Conservation (phyloP, 305 asterid species). For the Solanum aculeatissimum region DNA sequence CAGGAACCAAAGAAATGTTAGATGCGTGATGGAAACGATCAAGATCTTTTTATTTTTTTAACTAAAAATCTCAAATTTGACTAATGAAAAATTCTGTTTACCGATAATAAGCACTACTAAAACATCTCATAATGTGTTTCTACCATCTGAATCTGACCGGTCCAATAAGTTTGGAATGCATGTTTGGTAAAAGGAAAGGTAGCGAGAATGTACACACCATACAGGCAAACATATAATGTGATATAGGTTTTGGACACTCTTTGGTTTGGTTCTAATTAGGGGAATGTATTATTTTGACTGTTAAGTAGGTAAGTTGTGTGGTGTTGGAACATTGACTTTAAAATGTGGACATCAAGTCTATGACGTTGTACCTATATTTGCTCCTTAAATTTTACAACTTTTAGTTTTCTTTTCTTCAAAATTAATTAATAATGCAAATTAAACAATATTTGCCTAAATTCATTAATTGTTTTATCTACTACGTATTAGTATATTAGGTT, state of each 20-base stretch:
- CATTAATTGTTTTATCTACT: neutral
- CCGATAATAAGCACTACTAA: neutral
- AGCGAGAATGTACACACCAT: neutral
- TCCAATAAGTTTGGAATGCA: neutral
- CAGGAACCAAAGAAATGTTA: neutral
- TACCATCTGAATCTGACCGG: neutral
- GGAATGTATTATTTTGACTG: neutral
- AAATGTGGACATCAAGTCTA: neutral
- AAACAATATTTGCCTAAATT: neutral
- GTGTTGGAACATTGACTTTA: neutral
- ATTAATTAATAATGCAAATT: neutral
- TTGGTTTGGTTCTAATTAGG: neutral
- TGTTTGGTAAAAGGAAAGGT: neutral
- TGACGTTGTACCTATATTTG: neutral
- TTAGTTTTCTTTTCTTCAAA: neutral
- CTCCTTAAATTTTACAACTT: neutral
- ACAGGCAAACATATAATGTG: neutral
- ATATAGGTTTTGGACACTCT: neutral
- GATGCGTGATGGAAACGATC: neutral
- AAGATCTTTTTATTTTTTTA: neutral
- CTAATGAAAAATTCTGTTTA: neutral
- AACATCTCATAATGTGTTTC: neutral
- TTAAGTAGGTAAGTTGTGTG: slow-evolving; percentile 1
- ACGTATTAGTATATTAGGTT: neutral
- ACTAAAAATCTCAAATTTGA: rapidly evolving